Base-by-base conservation (phyloP, 345 rosid genomes). In the Citrus glauca region DNA sequence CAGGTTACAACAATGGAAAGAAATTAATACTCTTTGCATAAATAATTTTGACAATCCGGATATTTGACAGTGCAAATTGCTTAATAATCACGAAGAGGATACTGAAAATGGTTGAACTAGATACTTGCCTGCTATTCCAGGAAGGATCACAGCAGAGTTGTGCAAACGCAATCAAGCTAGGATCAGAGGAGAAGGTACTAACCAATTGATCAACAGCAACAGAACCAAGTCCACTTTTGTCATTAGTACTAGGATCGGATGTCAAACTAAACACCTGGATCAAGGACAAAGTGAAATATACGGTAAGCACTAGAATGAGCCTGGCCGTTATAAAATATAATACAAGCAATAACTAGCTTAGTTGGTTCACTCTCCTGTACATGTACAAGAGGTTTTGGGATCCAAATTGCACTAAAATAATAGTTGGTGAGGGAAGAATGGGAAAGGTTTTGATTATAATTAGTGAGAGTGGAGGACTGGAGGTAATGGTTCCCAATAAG, bases 141-240 rank as follows among this genome's bases (percentile, higher is more conserved):
- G 96, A 92, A 75, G 91, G 88, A 80, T 91, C 97, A 82, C 96
- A 90, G 78, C 97, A 95, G 57, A 93, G 87, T 82, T 92, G 97
- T 17, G 97, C 94, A 84, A 95, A 93, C 75, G 94, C 93, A 72
- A 91, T 93, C 81, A 95, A 88, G 89, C 99, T 95, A 59, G 99
- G 99, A 84, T 93, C 97, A 66, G 98, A 95, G 2, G 98, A 93
- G 85, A 95, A 92, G 57, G 98, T 87, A 81, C 97, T 92, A 88
- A 95, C 97, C 84, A 95, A 83, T 83, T 93, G 99, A 85, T 95
- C 97, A 77, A 95, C 82, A 37, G 91, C 83, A 80, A 88, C 82
- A 80, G 93, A 81, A 84, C 80, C 88, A 79, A 86, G 75, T 79
- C 85, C 90, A 83, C 74, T 82, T 25, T 83, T 77, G 74, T 77